These are phyloP conservation scores for Candida germanica DNA, from an alignment of 805 yeast species.

Conservation along the genomic window DNA sequence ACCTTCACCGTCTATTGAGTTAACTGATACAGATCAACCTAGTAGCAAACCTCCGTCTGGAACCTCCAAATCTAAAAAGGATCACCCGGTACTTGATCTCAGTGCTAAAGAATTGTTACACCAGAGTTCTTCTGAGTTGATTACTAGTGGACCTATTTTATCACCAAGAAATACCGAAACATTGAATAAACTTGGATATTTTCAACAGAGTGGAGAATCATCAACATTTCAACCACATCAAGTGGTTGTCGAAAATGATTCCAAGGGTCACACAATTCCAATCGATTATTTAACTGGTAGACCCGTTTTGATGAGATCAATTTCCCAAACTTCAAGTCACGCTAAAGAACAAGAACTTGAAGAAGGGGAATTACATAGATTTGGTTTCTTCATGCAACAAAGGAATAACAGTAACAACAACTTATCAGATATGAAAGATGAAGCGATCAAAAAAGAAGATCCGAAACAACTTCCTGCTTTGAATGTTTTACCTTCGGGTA, in stretches of 20 bases:
- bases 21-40: conserved; percentile 5
- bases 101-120: conserved; percentile 37
- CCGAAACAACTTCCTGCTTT: conserved; percentile 24
- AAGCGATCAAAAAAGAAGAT: conserved; percentile 6
- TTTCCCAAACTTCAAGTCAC: conserved; percentile 62
- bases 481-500: conserved; percentile 50
- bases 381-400: conserved; percentile 78
- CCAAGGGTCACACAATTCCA: conserved; percentile 49
- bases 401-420: conserved; percentile 32
- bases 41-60: background rate
- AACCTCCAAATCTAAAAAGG: conserved; percentile 1
- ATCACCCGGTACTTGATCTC: conserved; percentile 9
- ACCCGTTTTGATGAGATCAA: conserved; percentile 62
- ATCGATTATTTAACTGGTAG: conserved; percentile 70
- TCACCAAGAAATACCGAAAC: conserved; percentile 37
- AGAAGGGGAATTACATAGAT: conserved; percentile 87
- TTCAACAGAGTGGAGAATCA: conserved; percentile 19
- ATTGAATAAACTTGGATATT: conserved; percentile 18
- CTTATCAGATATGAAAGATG: conserved; percentile 1
- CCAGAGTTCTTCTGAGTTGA: conserved; percentile 47
- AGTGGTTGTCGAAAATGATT: conserved; percentile 64
- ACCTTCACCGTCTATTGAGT: conserved; percentile 19
- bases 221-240: conserved; percentile 55
- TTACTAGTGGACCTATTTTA: conserved; percentile 52
- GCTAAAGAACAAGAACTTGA: conserved; percentile 81